These are phyloP conservation scores for Xylaria telfairii DNA, from an alignment of 495 filamentous ascomycete genomes.

Conservation along the genomic window DNA sequence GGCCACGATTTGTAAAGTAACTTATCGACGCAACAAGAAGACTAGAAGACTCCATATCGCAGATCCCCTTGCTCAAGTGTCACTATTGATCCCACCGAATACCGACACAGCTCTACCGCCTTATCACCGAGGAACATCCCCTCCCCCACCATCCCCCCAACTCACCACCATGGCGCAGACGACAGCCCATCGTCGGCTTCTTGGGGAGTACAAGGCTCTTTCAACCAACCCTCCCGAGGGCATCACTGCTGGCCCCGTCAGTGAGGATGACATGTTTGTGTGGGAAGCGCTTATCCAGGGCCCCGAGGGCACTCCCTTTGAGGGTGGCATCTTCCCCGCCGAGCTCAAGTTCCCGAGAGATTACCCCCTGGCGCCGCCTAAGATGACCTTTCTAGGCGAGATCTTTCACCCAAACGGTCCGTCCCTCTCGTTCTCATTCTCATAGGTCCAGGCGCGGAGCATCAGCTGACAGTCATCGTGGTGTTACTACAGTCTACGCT, in stretches of 20 bases:
- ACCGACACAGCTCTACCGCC: constrained; percentile 11
- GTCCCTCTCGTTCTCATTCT: background rate
- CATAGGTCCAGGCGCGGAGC: background rate
- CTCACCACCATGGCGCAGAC: constrained; percentile 57
- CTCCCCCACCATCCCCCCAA: constrained; percentile 1
- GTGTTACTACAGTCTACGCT: constrained; percentile 73
- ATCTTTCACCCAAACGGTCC: constrained; percentile 97
- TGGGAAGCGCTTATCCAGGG: constrained; percentile 98
- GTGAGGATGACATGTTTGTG: constrained; percentile 92
- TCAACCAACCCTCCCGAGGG: constrained; percentile 84
- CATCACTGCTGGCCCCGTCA: constrained; percentile 91
- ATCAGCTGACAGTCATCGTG: constrained; percentile 2
- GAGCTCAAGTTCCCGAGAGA: constrained; percentile 95
- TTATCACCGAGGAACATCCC: background rate
- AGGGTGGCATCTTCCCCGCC: constrained; percentile 91
- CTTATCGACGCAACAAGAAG: background rate
- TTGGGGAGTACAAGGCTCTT: constrained; percentile 89
- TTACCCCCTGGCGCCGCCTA: constrained; percentile 91
- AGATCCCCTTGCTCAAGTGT: background rate
- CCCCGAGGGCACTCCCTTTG: constrained; percentile 93
- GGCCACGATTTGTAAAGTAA: background rate
- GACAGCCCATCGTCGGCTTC: constrained; percentile 88
- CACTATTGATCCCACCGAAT: background rate
- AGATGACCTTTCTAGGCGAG: constrained; percentile 90
- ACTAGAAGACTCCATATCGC: background rate